Conservation (phyloP, 169 alveolate genomes). For the Cryptosporidium felis region DNA sequence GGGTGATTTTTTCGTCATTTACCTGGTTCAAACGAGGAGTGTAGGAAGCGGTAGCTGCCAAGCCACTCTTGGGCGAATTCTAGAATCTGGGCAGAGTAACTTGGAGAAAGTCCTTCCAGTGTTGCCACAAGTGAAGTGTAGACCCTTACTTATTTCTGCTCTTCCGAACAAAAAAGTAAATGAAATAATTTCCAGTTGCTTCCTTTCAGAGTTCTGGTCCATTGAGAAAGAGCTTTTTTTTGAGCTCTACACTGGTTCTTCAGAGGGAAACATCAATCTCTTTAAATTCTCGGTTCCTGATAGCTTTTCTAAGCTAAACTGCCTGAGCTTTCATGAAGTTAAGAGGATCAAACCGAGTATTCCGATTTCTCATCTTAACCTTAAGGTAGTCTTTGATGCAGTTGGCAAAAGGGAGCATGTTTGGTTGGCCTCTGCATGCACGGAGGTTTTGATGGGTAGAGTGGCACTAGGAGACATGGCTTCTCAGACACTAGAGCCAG, state of each 20-base stretch:
- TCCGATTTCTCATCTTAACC: constrained; percentile 14
- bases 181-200: constrained; percentile 40
- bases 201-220: constrained; percentile 15
- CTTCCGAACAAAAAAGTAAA: background rate
- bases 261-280: constrained; percentile 12
- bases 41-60: background rate
- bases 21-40: background rate
- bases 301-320: background rate
- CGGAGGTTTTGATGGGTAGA: constrained; percentile 1
- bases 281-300: background rate
- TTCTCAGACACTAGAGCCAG: background rate
- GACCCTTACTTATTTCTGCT: background rate
- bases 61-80: background rate
- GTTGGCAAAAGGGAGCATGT: background rate
- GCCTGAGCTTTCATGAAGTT: background rate
- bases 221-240: background rate
- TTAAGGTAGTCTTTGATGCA: background rate
- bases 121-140: constrained; percentile 3
- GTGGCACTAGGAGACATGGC: background rate
- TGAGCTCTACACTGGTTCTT: constrained; percentile 38
- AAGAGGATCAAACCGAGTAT: constrained; percentile 8
- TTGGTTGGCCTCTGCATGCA: constrained; percentile 11
- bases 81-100: background rate
- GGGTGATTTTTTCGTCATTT: constrained; percentile 21
- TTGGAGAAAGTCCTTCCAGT: background rate